Conservation (phyloP, 176 grass and related monocot genomes). For the Paspalum vaginatum region DNA sequence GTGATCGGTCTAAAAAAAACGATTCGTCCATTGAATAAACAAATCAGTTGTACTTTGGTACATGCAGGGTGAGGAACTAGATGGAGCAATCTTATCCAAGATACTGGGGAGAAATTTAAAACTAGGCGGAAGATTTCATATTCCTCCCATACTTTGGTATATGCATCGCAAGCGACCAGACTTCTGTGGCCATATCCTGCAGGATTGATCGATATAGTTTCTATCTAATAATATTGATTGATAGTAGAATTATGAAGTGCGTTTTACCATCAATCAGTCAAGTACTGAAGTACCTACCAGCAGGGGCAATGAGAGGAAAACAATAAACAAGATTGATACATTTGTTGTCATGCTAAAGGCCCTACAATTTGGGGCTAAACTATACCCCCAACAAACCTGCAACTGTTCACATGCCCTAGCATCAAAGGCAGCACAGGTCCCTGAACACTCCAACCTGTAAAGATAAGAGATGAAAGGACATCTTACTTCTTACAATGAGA, state of each 20-base stretch:
- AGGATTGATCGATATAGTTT: neutral
- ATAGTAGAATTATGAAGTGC: neutral
- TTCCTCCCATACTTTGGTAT: neutral
- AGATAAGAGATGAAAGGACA: neutral
- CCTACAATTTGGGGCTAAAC: neutral
- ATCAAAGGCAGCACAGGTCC: neutral
- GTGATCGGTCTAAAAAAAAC: too few species aligned
- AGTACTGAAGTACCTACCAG: neutral
- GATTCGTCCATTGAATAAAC: neutral
- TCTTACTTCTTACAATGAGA: too few species aligned
- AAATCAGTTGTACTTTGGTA: neutral
- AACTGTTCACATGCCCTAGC: conserved; percentile 1
- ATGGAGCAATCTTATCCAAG: conserved; percentile 42
- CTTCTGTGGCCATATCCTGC: neutral
- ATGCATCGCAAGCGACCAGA: conserved; percentile 1
- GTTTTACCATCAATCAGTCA: conserved; percentile 10
- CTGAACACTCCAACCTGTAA: neutral
- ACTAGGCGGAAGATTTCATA: neutral
- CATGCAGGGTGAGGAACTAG: neutral
- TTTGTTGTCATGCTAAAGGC: neutral
- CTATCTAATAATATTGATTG: conserved; percentile 1
- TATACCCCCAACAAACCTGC: neutral
- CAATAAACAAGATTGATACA: conserved; percentile 1
- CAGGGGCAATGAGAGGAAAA: neutral
- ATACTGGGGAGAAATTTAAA: conserved; percentile 28